phyloP scores from a whole-genome alignment of 2,329 filamentous ascomycete species.

The Paecilomyces niveus region DNA sequence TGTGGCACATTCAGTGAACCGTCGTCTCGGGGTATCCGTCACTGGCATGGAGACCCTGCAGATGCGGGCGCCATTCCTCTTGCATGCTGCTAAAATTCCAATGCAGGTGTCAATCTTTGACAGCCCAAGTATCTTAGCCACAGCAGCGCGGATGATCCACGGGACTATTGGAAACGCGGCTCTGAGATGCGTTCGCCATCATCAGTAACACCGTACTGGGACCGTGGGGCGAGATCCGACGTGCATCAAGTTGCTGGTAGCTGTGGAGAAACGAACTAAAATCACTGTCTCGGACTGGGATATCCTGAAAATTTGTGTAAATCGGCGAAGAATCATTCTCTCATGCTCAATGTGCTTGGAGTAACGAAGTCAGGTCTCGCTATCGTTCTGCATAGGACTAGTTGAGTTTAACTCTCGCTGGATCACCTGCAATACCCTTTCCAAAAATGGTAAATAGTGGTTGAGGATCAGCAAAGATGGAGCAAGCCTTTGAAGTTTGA shows the following conservation, averaged over 20 bases:
- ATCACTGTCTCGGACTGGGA: too few relatives aligned
- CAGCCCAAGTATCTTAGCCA: background rate
- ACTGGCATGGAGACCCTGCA: background rate
- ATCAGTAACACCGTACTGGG: background rate
- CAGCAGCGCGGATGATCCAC: background rate
- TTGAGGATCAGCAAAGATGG: background rate
- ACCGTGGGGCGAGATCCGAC: background rate
- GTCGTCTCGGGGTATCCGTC: background rate
- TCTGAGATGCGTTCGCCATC: background rate
- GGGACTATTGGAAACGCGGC: background rate
- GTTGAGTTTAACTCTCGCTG: background rate
- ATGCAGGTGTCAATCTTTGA: background rate
- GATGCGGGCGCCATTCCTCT: background rate
- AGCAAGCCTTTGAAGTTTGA: too few relatives aligned
- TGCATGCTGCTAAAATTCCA: background rate
- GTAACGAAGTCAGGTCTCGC: background rate
- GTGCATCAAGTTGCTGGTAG: too few relatives aligned
- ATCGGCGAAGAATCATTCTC: background rate
- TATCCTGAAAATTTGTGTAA: background rate
- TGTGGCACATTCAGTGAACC: background rate
- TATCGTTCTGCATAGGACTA: background rate
- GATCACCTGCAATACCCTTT: background rate
- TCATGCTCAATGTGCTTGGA: background rate
- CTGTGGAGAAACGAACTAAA: background rate
- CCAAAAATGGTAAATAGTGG: background rate